Evolutionary conservation across 805 yeast genomes (phyloP).

Genomic region (Lipomyces yamanashiensis): DNA sequence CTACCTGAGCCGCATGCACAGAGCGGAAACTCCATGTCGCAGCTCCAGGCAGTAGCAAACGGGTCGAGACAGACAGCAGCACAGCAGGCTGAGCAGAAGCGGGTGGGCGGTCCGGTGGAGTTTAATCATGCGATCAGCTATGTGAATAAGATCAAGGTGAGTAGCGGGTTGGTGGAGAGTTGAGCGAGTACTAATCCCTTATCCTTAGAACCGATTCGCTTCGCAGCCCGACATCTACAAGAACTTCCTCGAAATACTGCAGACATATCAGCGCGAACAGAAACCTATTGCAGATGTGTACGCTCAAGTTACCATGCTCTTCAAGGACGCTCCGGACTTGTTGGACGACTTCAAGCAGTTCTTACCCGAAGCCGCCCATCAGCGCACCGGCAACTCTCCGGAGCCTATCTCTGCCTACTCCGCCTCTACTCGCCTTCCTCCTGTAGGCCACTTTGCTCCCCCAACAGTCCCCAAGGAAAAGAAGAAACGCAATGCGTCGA

Average conservation of each 20-base stretch:
- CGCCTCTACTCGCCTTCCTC: conserved; percentile 66
- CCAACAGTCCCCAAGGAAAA: conserved; percentile 44
- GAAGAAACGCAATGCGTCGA: conserved; percentile 36
- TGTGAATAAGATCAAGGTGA: conserved; percentile 84
- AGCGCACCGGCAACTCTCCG: conserved; percentile 37
- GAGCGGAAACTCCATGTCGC: conserved; percentile 28
- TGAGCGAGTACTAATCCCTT: conserved; percentile 51
- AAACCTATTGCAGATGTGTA: conserved; percentile 95
- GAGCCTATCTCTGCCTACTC: conserved; percentile 35
- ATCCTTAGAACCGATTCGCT: conserved; percentile 69
- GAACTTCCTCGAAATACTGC: conserved; percentile 89
- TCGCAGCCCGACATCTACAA: conserved; percentile 95
- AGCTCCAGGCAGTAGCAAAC: conserved; percentile 37
- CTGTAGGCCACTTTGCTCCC: conserved; percentile 86
- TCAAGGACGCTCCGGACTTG: conserved; percentile 91
- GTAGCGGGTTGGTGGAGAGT: conserved; percentile 69
- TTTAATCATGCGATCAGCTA: conserved; percentile 96
- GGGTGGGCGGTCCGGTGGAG: conserved; percentile 72
- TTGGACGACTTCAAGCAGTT: conserved; percentile 94
- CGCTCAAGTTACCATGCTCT: conserved; percentile 85
- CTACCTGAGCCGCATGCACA: conserved; percentile 18
- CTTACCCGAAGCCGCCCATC: conserved; percentile 77
- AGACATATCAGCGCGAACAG: conserved; percentile 95
- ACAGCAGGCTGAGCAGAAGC: conserved; percentile 32
- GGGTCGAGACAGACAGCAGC: conserved; percentile 30